phyloP scores from a whole-genome alignment of 2,329 filamentous ascomycete genomes.

The Aureobasidium sp. region DNA sequence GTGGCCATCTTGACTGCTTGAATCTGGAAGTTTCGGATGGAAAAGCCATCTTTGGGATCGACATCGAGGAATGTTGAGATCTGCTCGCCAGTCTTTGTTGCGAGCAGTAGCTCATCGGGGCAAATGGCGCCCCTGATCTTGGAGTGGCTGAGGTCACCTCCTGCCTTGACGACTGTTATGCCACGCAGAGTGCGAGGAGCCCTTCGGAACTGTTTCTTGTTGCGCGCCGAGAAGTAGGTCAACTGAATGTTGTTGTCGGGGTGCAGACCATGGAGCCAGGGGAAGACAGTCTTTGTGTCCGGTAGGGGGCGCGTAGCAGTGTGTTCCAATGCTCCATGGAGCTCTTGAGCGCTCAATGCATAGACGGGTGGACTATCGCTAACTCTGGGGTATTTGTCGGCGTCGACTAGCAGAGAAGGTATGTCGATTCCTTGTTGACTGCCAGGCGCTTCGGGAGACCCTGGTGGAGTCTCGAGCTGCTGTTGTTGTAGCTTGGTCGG shows the following conservation, averaged over 20 bases:
- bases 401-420: conserved; percentile 67
- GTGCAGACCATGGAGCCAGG: conserved; percentile 92
- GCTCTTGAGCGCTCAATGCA: conserved; percentile 58
- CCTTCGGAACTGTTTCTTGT: conserved; percentile 55
- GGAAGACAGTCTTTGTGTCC: conserved; percentile 78
- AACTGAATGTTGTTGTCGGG: conserved; percentile 82
- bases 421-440: conserved; percentile 46
- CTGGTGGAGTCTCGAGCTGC: conserved; percentile 29
- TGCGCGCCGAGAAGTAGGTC: conserved; percentile 76
- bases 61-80: conserved; percentile 64
- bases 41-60: conserved; percentile 86
- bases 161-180: conserved; percentile 80
- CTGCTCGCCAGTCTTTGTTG: conserved; percentile 33
- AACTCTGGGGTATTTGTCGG: conserved; percentile 52
- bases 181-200: conserved; percentile 70
- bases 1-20: conserved; percentile 81
- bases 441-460: conserved; percentile 51
- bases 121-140: conserved; percentile 82
- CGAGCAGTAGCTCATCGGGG: conserved; percentile 67
- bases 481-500: conserved; percentile 40
- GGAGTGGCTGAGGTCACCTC: conserved; percentile 64
- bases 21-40: conserved; percentile 94
- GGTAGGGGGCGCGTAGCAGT: conserved; percentile 73
- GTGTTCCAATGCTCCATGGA: conserved; percentile 68
- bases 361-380: conserved; percentile 57